Base-by-base conservation (phyloP, 108 stramenopile species). In the Seminavis robusta region DNA sequence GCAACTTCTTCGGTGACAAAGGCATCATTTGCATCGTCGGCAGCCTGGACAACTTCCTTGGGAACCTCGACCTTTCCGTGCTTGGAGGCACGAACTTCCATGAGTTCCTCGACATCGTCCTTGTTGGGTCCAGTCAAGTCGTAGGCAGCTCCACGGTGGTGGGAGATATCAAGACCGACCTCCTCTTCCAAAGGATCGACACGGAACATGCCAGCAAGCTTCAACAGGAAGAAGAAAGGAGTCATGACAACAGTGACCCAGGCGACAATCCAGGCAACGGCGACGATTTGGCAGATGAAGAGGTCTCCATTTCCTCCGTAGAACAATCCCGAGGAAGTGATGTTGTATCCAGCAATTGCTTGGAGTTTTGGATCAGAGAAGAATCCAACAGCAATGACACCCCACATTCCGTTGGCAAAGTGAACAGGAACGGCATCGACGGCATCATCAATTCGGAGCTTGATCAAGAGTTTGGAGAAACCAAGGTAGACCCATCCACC, bases 351-450 rank as follows among this genome's bases (percentile, higher is more conserved):
- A 28, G 72, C 79, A 67, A 53, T 71, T 47, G 36, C 73, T 66
- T 69, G 65, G 65, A 56, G 45, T 32, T 47, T 45, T 16, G 33
- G 26, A 15, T 71, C 62, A 52, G 82, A 71, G 54, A 94, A 91
- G 31, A 91, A 56, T 21, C 84, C 91, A 15, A 77, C 65, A 34
- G 79, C 81, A 34, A 94, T 27, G 37, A 82, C 48, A 33, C 93
- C 93, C 93, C 93, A 94, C 47, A 73, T 57, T 11, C 93, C 93
- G 50, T 76, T 77, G 56, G 71, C 83, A 37, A 87, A 73, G 67
- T 94, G 93, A n/a, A 94, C 93, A 39, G 93, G 88, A n/a, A 83
- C 50, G 77, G 90, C 73, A 86, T 81, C 79, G 55, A 98, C 94
- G 31, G 94, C 90, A 49, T 98, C 95, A 68, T 98, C 95, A 63